Conservation (phyloP, 2,329 filamentous ascomycete genomes). For the Biscogniauxia mediterranea region DNA sequence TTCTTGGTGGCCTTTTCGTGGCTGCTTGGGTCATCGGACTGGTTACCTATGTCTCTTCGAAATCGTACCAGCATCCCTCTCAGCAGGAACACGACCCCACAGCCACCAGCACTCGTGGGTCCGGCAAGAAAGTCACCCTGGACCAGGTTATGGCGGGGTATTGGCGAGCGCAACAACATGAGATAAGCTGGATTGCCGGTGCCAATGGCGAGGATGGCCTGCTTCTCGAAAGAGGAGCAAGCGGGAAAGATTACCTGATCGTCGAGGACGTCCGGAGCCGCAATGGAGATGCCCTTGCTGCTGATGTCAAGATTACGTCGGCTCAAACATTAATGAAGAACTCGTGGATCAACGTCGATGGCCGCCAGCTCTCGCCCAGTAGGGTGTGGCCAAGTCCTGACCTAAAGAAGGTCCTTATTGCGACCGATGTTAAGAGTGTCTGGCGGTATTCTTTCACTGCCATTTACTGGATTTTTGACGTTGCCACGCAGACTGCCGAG, state of each 20-base stretch:
- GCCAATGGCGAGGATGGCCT: constrained; percentile 79
- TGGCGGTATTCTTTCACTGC: constrained; percentile 90
- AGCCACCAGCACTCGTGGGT: constrained; percentile 58
- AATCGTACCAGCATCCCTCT: constrained; percentile 64
- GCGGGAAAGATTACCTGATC: constrained; percentile 71
- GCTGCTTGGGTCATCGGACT: constrained; percentile 69
- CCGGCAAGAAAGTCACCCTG: constrained; percentile 70
- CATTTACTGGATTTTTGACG: constrained; percentile 89
- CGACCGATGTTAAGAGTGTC: constrained; percentile 68
- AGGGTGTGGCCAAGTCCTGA: constrained; percentile 76
- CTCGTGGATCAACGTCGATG: constrained; percentile 58
- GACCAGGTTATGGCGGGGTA: constrained; percentile 66
- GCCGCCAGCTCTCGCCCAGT: constrained; percentile 52
- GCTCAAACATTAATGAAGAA: constrained; percentile 75
- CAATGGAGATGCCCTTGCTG: constrained; percentile 40
- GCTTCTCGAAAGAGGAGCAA: constrained; percentile 68
- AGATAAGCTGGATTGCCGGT: constrained; percentile 74
- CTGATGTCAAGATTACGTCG: constrained; percentile 39
- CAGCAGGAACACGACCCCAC: constrained; percentile 65
- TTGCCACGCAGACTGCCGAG: constrained; percentile 72
- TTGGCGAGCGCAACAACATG: constrained; percentile 63
- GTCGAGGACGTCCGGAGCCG: constrained; percentile 78
- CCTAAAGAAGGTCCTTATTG: constrained; percentile 81
- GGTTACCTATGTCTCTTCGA: constrained; percentile 62
- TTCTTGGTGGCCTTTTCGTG: constrained; percentile 58